Conservation (phyloP, 768 basidiomycete genomes). For the Multifurca ochricompacta region DNA sequence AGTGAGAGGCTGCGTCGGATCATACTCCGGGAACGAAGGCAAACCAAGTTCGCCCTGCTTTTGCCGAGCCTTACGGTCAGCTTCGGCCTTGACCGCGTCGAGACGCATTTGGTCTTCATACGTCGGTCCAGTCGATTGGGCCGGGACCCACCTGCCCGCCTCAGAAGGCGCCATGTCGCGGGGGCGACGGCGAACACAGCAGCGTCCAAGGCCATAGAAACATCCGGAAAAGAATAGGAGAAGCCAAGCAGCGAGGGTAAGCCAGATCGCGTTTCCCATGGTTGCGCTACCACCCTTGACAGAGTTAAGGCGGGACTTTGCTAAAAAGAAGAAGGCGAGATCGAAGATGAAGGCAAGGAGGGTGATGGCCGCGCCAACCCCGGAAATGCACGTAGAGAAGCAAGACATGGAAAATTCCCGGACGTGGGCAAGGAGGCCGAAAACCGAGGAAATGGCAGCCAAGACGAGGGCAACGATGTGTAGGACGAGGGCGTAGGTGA, state of each 20-base stretch:
- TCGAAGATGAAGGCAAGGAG: constrained; percentile 92
- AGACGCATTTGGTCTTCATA: constrained; percentile 65
- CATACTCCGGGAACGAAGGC: constrained; percentile 66
- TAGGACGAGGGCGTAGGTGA: constrained; percentile 88
- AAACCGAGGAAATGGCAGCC: constrained; percentile 62
- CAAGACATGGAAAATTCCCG: constrained; percentile 82
- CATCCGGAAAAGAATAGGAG: constrained; percentile 88
- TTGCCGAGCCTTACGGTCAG: constrained; percentile 69
- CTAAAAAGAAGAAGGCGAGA: constrained; percentile 82
- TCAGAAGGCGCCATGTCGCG: constrained; percentile 30
- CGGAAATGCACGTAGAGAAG: constrained; percentile 72
- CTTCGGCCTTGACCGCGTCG: constrained; percentile 82
- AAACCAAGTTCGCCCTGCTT: constrained; percentile 55
- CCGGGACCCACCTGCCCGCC: constrained; percentile 15
- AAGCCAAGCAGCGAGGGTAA: constrained; percentile 80
- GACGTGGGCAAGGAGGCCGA: constrained; percentile 84
- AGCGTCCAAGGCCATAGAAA: constrained; percentile 76
- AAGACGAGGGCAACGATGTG: constrained; percentile 82
- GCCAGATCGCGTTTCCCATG: constrained; percentile 87
- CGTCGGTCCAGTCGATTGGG: constrained; percentile 25
- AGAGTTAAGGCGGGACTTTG: constrained; percentile 72
- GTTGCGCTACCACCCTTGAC: constrained; percentile 66
- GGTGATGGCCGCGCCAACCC: constrained; percentile 70
- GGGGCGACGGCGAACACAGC: constrained; percentile 62
- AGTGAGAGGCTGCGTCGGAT: constrained; percentile 54